A percentile compares a stretch with the other conserved stretches of the same genome.
Evolutionary conservation across 139 green algal genomes (phyloP).

Genomic region (Bryopsis sp.): DNA sequence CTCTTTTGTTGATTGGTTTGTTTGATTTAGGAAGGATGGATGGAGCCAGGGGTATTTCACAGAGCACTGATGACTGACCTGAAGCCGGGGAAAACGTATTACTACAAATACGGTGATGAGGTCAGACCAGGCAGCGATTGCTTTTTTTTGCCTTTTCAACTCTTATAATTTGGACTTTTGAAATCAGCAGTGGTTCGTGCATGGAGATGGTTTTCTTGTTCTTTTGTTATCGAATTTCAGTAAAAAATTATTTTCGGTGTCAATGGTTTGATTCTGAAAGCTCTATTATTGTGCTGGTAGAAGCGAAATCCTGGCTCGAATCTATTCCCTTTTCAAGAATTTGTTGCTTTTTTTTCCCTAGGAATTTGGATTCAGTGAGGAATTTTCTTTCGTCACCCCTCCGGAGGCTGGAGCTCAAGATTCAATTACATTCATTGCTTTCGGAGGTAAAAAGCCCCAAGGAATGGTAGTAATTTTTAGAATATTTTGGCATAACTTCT

Average conservation of each 20-base stretch:
- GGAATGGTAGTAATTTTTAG: too few species aligned
- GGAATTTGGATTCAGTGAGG: conserved; percentile 31
- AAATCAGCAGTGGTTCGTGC: not conserved
- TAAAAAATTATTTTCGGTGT: not conserved
- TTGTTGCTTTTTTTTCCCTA: conserved; percentile 8
- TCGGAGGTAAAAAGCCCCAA: too few species aligned
- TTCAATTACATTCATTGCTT: conserved; percentile 43
- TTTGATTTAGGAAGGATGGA: conserved; percentile 33
- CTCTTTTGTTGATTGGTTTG: too few species aligned
- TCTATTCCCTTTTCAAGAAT: not conserved
- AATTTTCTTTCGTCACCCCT: conserved; percentile 32
- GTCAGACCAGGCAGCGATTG: too few species aligned
- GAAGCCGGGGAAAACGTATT: conserved; percentile 35
- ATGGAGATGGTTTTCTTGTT: not conserved
- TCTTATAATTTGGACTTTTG: not conserved
- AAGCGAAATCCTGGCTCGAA: not conserved
- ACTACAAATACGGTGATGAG: conserved; percentile 52
- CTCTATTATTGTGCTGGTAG: not conserved
- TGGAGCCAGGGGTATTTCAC: conserved; percentile 49
- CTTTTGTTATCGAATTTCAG: not conserved
- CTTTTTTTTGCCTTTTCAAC: not conserved
- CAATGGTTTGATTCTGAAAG: not conserved
- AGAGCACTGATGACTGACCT: conserved; percentile 41
- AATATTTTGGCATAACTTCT: too few species aligned
- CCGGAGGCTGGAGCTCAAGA: conserved; percentile 26